Percentiles rank a stretch among this genome's conserved stretches.
phyloP scores from a whole-genome alignment of 129 eudicot genomes.

The Dittrichia graveolens region DNA sequence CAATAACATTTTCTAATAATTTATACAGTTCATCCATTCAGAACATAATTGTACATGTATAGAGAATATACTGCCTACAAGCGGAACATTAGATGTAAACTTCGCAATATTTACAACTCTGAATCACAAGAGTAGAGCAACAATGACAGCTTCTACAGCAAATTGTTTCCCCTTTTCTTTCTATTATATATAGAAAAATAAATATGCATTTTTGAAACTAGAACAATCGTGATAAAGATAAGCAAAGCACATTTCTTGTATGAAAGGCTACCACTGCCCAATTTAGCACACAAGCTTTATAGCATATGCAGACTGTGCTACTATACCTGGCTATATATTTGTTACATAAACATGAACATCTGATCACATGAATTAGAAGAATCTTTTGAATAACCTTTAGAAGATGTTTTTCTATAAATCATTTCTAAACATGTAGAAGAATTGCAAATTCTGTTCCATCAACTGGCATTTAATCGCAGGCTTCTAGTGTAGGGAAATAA shows the following conservation, averaged over 20 bases:
- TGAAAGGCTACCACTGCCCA: slow-evolving; percentile 4
- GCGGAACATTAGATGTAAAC: background rate
- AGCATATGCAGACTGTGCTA: background rate
- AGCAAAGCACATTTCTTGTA: slow-evolving; percentile 8
- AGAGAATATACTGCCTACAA: too few relatives aligned
- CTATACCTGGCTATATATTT: background rate
- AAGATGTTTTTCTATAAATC: slow-evolving; percentile 1
- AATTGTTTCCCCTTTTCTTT: slow-evolving; percentile 10
- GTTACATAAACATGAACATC: background rate
- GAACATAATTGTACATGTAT: background rate
- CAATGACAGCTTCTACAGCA: background rate
- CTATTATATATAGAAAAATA: background rate
- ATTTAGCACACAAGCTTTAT: background rate
- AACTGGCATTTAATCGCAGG: background rate
- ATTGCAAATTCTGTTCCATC: slow-evolving; percentile 5
- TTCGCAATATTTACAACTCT: background rate
- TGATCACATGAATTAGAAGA: background rate
- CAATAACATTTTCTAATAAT: too few relatives aligned
- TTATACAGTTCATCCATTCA: background rate
- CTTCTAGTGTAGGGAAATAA: background rate
- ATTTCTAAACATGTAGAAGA: slow-evolving; percentile 4
- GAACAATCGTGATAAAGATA: background rate
- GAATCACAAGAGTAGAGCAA: slow-evolving; percentile 1
- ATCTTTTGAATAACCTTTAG: background rate
- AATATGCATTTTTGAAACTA: slow-evolving; percentile 5